Percentiles rank a stretch among this genome's conserved stretches.
Conservation (phyloP, 495 filamentous ascomycete genomes). For the Astrocystis sublimbata region DNA sequence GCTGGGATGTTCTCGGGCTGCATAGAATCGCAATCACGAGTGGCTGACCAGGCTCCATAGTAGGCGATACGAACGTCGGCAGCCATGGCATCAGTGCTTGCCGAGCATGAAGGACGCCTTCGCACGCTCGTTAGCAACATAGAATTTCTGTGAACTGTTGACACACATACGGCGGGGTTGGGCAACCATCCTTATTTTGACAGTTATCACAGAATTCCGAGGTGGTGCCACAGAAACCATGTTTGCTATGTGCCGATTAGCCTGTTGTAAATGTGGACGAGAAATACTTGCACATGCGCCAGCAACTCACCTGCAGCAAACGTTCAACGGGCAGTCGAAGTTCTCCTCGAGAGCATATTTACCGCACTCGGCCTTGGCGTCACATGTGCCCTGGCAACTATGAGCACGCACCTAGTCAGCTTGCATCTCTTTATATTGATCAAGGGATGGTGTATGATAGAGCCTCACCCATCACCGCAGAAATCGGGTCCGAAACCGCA, state of each 20-base stretch:
- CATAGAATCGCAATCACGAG: neutral
- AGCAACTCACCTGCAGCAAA: conserved; percentile 13
- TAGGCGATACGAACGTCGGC: conserved; percentile 3
- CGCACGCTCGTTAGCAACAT: neutral
- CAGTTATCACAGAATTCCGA: neutral
- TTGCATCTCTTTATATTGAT: neutral
- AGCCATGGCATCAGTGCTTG: neutral
- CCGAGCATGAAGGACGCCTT: neutral
- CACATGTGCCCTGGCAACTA: neutral
- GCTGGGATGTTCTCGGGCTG: conserved; percentile 3
- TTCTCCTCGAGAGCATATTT: neutral
- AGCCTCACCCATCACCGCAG: neutral
- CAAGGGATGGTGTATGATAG: neutral
- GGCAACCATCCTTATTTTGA: conserved; percentile 8
- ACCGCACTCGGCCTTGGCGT: neutral
- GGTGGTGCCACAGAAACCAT: conserved; percentile 13
- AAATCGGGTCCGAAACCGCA: neutral
- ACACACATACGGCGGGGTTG: neutral
- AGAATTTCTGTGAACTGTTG: neutral
- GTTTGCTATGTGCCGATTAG: neutral
- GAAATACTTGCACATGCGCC: neutral
- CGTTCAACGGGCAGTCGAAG: conserved; percentile 15
- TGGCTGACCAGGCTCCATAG: conserved; percentile 7
- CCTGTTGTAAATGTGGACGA: neutral
- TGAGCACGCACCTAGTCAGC: neutral